These are phyloP conservation scores for Starmera pachycereana DNA, from an alignment of 805 yeast species.

Conservation along the genomic window DNA sequence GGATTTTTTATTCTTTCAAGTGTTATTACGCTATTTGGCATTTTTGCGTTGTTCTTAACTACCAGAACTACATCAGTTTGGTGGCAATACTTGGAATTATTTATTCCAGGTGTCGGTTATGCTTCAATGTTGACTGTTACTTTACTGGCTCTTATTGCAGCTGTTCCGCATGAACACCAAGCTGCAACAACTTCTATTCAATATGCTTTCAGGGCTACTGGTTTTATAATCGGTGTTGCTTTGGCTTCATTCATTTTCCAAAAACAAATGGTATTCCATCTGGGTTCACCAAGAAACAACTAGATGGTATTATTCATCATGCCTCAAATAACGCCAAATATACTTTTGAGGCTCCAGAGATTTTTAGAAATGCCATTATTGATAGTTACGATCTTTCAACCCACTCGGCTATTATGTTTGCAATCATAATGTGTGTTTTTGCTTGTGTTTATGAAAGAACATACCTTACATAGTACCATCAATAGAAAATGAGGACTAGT, in stretches of 20 bases:
- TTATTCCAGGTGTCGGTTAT: conserved; percentile 55
- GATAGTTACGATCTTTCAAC: conserved; percentile 39
- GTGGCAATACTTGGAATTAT: conserved; percentile 33
- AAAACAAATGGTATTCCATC: conserved; percentile 19
- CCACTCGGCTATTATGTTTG: conserved; percentile 37
- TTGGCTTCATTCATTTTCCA: conserved; percentile 60
- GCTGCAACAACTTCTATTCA: conserved; percentile 87
- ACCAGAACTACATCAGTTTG: conserved; percentile 17
- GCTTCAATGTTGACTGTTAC: conserved; percentile 63
- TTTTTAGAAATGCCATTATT: conserved; percentile 29
- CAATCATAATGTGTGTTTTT: conserved; percentile 28
- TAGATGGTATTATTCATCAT: conserved; percentile 22
- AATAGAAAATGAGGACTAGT: conserved; percentile 19
- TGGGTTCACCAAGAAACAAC: conserved; percentile 10
- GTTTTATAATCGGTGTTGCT: conserved; percentile 77
- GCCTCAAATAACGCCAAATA: conserved; percentile 46
- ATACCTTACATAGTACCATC: conserved; percentile 38
- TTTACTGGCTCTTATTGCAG: conserved; percentile 62
- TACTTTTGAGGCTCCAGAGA: conserved; percentile 34
- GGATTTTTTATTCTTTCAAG: conserved; percentile 33
- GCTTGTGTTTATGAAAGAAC: conserved; percentile 47
- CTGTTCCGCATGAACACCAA: conserved; percentile 59
- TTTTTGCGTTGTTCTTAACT: conserved; percentile 21
- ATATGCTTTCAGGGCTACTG: conserved; percentile 79
- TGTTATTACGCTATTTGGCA: conserved; percentile 36